A percentile compares a stretch with the other conserved stretches of the same genome.
Evolutionary conservation across 495 filamentous ascomycete genomes (phyloP).

Genomic region (Pyronema domesticum): DNA sequence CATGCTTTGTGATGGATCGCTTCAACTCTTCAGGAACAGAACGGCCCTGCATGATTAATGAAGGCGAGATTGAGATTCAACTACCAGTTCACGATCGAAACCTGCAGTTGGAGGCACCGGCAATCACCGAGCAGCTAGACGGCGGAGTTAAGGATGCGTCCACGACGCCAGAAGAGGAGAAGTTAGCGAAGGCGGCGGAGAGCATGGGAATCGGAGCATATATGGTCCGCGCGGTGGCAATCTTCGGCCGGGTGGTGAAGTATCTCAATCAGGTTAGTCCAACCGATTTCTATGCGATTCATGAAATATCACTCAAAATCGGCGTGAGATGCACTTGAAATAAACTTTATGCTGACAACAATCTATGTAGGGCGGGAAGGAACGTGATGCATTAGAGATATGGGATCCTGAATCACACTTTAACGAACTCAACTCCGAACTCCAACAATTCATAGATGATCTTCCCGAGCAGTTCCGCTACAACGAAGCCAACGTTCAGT

Average conservation of each 20-base stretch:
- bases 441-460: constrained; percentile 47
- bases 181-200: constrained; percentile 48
- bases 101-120: constrained; percentile 80
- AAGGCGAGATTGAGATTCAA: constrained; percentile 74
- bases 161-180: constrained; percentile 27
- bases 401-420: constrained; percentile 73
- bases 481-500: constrained; percentile 63
- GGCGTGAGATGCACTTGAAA: neutral
- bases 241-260: constrained; percentile 80
- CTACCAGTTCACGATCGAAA: constrained; percentile 79
- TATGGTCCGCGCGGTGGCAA: constrained; percentile 65
- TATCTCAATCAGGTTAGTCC: constrained; percentile 54
- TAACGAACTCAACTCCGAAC: constrained; percentile 47
- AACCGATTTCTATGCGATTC: neutral
- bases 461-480: constrained; percentile 57
- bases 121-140: constrained; percentile 67
- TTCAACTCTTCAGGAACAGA: constrained; percentile 95
- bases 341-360: neutral
- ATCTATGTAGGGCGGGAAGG: constrained; percentile 48
- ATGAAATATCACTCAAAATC: neutral
- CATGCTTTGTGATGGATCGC: constrained; percentile 89
- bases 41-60: constrained; percentile 76
- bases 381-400: constrained; percentile 53
- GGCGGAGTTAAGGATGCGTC: constrained; percentile 43
- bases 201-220: constrained; percentile 94